phyloP scores from a whole-genome alignment of 768 basidiomycete species.

The Auricularia cornea region DNA sequence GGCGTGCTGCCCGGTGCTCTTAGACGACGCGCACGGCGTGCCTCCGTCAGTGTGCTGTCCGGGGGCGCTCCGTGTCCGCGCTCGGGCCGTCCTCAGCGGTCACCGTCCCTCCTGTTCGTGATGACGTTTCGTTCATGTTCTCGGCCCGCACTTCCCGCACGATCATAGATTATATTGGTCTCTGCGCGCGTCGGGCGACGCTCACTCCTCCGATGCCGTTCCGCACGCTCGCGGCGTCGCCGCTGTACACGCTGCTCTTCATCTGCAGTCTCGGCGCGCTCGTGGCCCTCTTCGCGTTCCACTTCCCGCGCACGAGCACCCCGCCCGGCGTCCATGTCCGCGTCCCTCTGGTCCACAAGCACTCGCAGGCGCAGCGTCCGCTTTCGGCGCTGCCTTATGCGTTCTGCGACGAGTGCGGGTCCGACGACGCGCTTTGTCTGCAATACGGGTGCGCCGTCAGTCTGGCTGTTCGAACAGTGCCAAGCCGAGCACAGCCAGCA shows the following conservation, averaged over 20 bases:
- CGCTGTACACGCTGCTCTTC: background rate
- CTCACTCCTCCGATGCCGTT: too few relatives aligned
- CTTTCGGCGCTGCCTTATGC: background rate
- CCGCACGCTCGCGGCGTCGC: background rate
- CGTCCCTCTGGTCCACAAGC: too few relatives aligned
- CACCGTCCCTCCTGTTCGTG: too few relatives aligned
- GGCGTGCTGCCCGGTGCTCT: too few relatives aligned
- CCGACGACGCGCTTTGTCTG: background rate
- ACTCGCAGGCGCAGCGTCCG: background rate
- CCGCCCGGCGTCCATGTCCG: background rate
- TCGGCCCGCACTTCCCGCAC: too few relatives aligned
- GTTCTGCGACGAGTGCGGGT: background rate
- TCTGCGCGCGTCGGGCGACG: too few relatives aligned
- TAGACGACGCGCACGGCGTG: too few relatives aligned
- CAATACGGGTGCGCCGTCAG: background rate
- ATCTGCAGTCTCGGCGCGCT: background rate
- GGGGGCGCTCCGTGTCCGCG: too few relatives aligned
- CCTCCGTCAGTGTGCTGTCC: too few relatives aligned
- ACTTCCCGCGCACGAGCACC: background rate
- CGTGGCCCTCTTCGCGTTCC: background rate
- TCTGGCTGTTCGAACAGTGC: background rate
- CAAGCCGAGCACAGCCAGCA: background rate
- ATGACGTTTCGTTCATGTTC: too few relatives aligned
- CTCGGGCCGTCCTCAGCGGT: too few relatives aligned
- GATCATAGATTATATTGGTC: too few relatives aligned